These are phyloP conservation scores for Talaromyces marneffei DNA, from an alignment of 2,329 filamentous ascomycete genomes.

Conservation along the genomic window DNA sequence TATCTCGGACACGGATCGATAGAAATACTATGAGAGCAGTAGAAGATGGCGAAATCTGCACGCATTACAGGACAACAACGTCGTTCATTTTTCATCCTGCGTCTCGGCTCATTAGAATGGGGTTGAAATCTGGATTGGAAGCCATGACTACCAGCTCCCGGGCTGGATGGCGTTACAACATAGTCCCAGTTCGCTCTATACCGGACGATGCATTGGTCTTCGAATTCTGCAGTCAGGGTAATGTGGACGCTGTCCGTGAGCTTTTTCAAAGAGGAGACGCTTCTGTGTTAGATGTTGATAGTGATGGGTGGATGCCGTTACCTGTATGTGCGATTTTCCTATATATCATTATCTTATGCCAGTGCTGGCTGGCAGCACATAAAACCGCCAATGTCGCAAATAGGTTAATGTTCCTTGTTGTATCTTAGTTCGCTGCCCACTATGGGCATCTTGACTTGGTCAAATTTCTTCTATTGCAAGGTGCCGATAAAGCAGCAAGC, in stretches of 20 bases:
- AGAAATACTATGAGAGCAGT: background rate
- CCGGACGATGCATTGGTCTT: conserved; percentile 7
- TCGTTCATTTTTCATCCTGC: conserved; percentile 7
- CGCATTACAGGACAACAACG: conserved; percentile 3
- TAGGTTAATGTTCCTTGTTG: background rate
- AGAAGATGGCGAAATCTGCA: background rate
- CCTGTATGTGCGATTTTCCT: conserved; percentile 2
- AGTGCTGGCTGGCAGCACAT: background rate
- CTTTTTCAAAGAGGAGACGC: conserved; percentile 4
- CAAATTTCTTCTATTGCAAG: conserved; percentile 3
- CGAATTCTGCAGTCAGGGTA: background rate
- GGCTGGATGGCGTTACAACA: conserved; percentile 2
- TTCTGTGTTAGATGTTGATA: conserved; percentile 4
- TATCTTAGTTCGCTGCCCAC: background rate
- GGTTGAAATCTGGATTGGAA: conserved; percentile 7
- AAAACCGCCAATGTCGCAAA: background rate
- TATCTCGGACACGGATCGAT: background rate
- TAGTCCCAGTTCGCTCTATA: conserved; percentile 1
- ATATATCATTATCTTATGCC: background rate
- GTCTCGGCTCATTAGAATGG: conserved; percentile 7
- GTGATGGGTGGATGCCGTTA: background rate
- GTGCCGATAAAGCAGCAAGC: conserved; percentile 2
- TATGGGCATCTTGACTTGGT: background rate
- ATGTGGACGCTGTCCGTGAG: conserved; percentile 2
- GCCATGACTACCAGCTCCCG: background rate